Conservation (phyloP, 73 alveolate genomes). For the Paraurostyla sp. region DNA sequence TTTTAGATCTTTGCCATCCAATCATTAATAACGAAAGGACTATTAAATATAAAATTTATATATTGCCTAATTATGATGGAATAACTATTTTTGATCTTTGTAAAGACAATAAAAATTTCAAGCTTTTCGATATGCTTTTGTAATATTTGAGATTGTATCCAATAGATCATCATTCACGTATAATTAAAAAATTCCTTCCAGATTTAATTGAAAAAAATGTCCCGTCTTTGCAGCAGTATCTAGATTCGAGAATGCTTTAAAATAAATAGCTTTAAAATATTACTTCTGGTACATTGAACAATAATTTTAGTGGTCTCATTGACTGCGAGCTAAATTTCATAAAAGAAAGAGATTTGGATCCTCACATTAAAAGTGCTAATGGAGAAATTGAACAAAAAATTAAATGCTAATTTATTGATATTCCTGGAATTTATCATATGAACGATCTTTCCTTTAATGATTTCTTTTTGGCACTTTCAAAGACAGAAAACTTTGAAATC, state of each 20-base stretch:
- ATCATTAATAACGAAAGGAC: not conserved
- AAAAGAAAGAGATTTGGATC: too few relatives aligned
- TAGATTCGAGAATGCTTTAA: not conserved
- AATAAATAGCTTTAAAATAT: not conserved
- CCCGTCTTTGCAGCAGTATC: not conserved
- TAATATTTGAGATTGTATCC: not conserved
- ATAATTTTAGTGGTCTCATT: not conserved
- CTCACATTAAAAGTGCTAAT: not conserved
- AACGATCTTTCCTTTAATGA: not conserved
- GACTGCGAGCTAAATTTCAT: not conserved
- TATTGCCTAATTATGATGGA: not conserved
- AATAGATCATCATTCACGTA: conserved; percentile 44
- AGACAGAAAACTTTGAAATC: not conserved
- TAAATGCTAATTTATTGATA: not conserved
- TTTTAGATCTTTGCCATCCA: not conserved
- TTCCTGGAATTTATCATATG: conserved; percentile 33
- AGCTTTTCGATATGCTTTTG: not conserved
- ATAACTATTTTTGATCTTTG: not conserved
- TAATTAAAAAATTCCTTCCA: not conserved
- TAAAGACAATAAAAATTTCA: not conserved
- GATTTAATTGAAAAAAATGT: not conserved
- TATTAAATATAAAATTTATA: too few relatives aligned
- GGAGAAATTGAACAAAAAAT: not conserved
- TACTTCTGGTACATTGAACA: not conserved
- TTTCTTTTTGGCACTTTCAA: not conserved